Percentiles rank a stretch among this genome's conserved stretches.
Conservation (phyloP, 495 filamentous ascomycete species). For the Aspergillus ellipticus region DNA sequence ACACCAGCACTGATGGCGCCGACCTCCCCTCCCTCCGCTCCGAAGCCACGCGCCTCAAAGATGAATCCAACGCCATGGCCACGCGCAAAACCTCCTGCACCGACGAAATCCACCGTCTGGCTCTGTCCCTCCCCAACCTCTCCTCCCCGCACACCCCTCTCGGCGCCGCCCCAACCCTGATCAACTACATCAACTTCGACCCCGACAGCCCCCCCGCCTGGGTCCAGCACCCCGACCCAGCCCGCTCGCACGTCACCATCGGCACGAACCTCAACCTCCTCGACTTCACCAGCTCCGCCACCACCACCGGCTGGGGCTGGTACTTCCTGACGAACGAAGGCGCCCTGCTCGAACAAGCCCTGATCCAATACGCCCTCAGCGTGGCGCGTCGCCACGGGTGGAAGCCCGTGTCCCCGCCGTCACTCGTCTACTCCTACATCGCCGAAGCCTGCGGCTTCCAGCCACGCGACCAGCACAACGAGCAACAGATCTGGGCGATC, state of each 20-base stretch:
- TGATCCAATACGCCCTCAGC: conserved; percentile 77
- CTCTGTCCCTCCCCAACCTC: conserved; percentile 80
- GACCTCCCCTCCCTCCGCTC: conserved; percentile 38
- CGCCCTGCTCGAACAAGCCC: conserved; percentile 85
- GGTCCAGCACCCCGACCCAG: conserved; percentile 45
- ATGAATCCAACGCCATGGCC: conserved; percentile 56
- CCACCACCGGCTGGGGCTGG: conserved; percentile 90
- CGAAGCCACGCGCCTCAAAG: conserved; percentile 69
- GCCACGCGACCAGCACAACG: conserved; percentile 82
- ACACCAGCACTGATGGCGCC: conserved; percentile 8
- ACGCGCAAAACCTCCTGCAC: conserved; percentile 54
- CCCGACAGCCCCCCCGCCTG: conserved; percentile 49
- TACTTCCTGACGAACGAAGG: conserved; percentile 89
- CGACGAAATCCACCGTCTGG: conserved; percentile 68
- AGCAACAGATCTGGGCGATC: conserved; percentile 84
- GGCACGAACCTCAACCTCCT: conserved; percentile 74
- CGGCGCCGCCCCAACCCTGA: conserved; percentile 54
- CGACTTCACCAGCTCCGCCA: conserved; percentile 77
- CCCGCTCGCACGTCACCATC: conserved; percentile 74
- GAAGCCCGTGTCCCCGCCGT: conserved; percentile 75
- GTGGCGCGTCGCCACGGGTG: conserved; percentile 69
- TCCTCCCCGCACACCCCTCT: conserved; percentile 72
- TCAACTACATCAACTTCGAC: conserved; percentile 74
- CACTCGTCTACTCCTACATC: conserved; percentile 88
- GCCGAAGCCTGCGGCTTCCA: conserved; percentile 88